Base-by-base conservation (phyloP, 768 basidiomycete species). In the Amanita pseudoporphyria region DNA sequence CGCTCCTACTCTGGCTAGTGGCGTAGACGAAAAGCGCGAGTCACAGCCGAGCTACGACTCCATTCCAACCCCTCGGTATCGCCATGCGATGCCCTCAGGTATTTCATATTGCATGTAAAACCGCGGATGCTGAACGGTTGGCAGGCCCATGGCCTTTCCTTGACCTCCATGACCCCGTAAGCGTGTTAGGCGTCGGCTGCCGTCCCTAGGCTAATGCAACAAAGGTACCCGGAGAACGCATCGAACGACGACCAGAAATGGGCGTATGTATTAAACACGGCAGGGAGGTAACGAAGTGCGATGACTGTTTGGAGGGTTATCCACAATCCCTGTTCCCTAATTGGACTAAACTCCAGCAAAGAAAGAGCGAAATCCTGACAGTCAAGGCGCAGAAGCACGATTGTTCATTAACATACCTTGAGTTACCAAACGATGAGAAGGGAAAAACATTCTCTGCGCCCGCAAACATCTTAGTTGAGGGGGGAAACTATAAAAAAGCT, bases 281-380 rank as follows among this genome's bases (percentile, higher is more conserved):
- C n/a, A 6, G 22, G 19, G 28, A 35, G 18, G 21, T 33, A 16
- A 16, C 16, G n/a, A n/a, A 42, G 0, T 50, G 49, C 32, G 26
- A 43, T 10, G 22, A 6, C 3, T 73, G 72, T 53, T 70, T 68
- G 67, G 61, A 36, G 38, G 62, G 60, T 0, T 75, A 73, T 46
- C 73, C 73, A 5, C 68, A 73, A 44, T 71, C 71, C 4, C 60
- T 61, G 38, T 82, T 76, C 54, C 77, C 75, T 9, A 81, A 79
- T 49, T 79, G 80, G 80, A 79, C 76, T 0, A 53, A 58, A 6
- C 56, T 55, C 9, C 78, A 80, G 51, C 65, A 71, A 5, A 55
- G 56, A 35, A 67, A 67, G 47, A 72, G 72, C 55, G 62, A 65
- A 41, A 73, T 75, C 24, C 49, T 57, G 9, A 56, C 57, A 10